Evolutionary conservation across 176 grass and related monocot genomes (phyloP), one percentile per base, ranked within the genome.

Genomic region (Carex scoparia): DNA sequence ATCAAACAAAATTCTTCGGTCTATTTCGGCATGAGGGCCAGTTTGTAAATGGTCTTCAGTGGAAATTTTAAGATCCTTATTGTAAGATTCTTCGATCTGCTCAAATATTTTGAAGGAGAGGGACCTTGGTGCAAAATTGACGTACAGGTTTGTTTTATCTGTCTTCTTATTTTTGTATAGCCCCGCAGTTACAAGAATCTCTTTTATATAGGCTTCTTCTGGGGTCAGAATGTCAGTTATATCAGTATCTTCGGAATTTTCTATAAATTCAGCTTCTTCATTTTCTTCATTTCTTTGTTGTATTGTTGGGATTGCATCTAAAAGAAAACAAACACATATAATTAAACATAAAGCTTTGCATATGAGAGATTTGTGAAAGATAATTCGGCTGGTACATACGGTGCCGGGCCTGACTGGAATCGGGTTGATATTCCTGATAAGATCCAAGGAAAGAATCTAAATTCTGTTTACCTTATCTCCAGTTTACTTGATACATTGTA

Each of bases 71-170:
- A 19, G 61, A 13, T 71, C 60, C 33, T 86, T 86, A 55, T 56
- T 89, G 84, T 87, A 88, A 19, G 83, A 65, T 84, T 90, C 94
- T 84, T 97, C 94, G 4, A 94, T 86, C 78, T 92, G 80, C n/a
- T 90, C 84, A 66, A 92, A 91, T 14, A 90, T 71, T 14, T 86
- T 9, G 3, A 81, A 68, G 14, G 85, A 79, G 31, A 91, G 85
- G 18, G 67, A 81, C 38, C 49, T 86, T 0, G 85, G 87, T 65
- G 62, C 81, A 67, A 83, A 83, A 67, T 68, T 66, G 51, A 78
- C 57, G 35, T 57, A 56, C 28, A 78, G 51, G 51, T 40, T 70
- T 53, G 56, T 27, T 72, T 84, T 37, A 86, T 65, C 60, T 37
- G 31, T 57, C 42, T 53, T 4, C 10, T 33, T 79, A 10, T 89